Base-by-base conservation (phyloP, 441 rosid genomes). In the Aleurites moluccanus region DNA sequence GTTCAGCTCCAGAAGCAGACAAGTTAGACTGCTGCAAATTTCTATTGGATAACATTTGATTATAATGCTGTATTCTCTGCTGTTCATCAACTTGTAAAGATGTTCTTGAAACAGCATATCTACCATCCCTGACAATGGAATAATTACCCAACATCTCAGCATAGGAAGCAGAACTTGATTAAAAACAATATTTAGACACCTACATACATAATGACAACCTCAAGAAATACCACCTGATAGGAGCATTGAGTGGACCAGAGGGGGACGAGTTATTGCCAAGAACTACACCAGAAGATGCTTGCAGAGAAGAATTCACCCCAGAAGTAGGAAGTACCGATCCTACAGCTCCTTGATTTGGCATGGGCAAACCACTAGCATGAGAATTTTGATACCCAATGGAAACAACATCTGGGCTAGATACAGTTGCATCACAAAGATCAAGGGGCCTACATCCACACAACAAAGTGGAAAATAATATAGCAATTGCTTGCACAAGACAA, bases 41-140 rank as follows among this genome's bases (percentile, higher is more conserved):
- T 86, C 97, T 88, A 73, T 83, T 81, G 7, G 98, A 77, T 70
- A 88, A 50, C 87, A 91, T 84, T 78, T 90, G 99, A 85, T 86
- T 89, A 80, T 79, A 82, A 62, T 86, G 97, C 67, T 87, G 98
- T 83, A 86, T 79, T 78, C 93, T 83, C 67, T 91, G 97, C 75
- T 90, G 98, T 84, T 97, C 98, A 71, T 93, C 96, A 80, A 74
- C 87, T 50, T 91, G 93, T 73, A 89, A 82, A 80, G 97, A 78
- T 73, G 93, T 80, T 82, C 91, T 88, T 62, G 92, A 88, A 85
- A 86, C 90, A 85, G 69, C 85, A 77, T 80, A 90, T 85, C 94
- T 91, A 77, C 92, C 85, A 83, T 92, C 97, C 93, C 97, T 92
- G 83, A 72, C 74, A 70, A 76, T 30, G 77, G 38, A 69, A 67